phyloP scores from a whole-genome alignment of 148 eudicot species.

The Oxyria digyna region DNA sequence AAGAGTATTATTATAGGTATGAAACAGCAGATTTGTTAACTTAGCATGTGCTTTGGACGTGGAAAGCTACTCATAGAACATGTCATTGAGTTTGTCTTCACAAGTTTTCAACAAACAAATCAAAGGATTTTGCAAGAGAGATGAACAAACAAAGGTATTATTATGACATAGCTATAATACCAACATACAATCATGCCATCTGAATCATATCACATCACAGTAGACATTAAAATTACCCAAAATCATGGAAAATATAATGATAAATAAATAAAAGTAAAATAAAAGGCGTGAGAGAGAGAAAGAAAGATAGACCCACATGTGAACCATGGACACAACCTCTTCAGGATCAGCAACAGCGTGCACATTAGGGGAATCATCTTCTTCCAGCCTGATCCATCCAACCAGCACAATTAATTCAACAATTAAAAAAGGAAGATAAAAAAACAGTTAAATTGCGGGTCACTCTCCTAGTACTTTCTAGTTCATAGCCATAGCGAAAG shows the following conservation, averaged over 20 bases:
- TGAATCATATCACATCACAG: neutral
- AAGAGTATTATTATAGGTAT: neutral
- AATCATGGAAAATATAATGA: neutral
- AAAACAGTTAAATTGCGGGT: neutral
- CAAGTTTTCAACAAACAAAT: slow-evolving; percentile 1
- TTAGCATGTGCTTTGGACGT: slow-evolving; percentile 1
- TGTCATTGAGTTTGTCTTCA: neutral
- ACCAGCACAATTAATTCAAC: neutral
- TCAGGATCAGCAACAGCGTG: slow-evolving; percentile 45
- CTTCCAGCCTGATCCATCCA: slow-evolving; percentile 24
- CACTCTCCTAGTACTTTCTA: slow-evolving; percentile 2
- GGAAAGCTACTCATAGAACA: neutral
- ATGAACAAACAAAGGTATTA: neutral
- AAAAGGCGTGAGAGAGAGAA: neutral
- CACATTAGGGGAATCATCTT: slow-evolving; percentile 23
- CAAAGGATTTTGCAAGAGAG: neutral
- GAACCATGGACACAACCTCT: slow-evolving; percentile 35
- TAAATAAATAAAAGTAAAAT: neutral
- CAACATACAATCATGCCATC: slow-evolving; percentile 3
- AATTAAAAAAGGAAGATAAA: neutral
- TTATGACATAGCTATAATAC: neutral
- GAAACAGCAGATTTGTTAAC: slow-evolving; percentile 2
- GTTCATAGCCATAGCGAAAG: neutral
- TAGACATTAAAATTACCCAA: neutral
- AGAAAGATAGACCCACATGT: slow-evolving; percentile 25